Conservation (phyloP, 1,284 basidiomycete genomes). For the Sanguinoderma infundibulare region DNA sequence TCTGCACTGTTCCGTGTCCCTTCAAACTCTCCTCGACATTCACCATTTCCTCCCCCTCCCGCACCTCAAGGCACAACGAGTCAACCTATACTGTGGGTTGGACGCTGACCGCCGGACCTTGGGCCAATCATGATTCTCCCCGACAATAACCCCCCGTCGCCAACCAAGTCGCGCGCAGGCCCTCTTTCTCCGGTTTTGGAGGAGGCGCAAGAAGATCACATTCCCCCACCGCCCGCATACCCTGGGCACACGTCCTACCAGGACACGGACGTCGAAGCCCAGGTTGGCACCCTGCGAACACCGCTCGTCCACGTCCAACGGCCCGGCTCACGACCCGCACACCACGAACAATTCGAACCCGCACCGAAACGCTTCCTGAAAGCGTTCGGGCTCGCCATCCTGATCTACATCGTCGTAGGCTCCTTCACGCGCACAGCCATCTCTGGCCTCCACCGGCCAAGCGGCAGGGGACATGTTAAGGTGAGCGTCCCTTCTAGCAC, state of each 20-base stretch:
- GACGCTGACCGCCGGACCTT: neutral
- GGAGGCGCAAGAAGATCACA: slow-evolving; percentile 2
- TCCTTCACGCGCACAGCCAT: slow-evolving; percentile 26
- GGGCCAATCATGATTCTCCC: slow-evolving; percentile 33
- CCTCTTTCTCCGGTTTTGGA: slow-evolving; percentile 14
- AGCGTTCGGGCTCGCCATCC: slow-evolving; percentile 31
- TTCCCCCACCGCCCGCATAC: slow-evolving; percentile 28
- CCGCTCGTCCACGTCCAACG: slow-evolving; percentile 8
- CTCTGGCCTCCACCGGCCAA: slow-evolving; percentile 9
- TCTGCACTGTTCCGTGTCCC: too few relatives aligned
- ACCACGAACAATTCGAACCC: slow-evolving; percentile 17
- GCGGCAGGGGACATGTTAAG: neutral
- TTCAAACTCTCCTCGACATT: neutral
- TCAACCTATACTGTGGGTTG: neutral
- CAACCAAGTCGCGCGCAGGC: slow-evolving; percentile 22
- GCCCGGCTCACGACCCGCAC: neutral
- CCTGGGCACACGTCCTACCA: slow-evolving; percentile 15
- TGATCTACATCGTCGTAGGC: slow-evolving; percentile 31
- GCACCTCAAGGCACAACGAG: neutral
- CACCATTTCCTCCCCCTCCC: neutral
- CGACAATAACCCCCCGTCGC: slow-evolving; percentile 32
- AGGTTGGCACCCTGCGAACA: slow-evolving; percentile 3
- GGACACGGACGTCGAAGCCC: slow-evolving; percentile 10
- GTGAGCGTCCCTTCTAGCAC: neutral
- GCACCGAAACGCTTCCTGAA: slow-evolving; percentile 33